Evolutionary conservation across 192 early-diverging fungal species (phyloP).

Genomic region (Borealophlyctis nickersoniae): DNA sequence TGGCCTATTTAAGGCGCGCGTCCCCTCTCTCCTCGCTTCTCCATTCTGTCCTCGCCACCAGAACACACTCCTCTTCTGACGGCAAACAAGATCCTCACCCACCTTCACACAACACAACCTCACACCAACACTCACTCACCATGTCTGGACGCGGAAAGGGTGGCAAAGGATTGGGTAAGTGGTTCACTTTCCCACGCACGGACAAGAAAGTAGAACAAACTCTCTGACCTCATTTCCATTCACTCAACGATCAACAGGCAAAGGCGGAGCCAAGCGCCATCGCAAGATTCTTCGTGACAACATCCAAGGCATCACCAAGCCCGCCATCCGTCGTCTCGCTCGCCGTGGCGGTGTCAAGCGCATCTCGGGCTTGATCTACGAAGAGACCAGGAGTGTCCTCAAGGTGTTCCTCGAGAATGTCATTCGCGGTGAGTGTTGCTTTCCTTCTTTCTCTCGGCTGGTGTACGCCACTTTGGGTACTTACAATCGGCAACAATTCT

Average conservation of each 20-base stretch:
- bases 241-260: too few species aligned
- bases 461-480: background rate
- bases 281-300: constrained; percentile 4
- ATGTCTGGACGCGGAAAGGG: background rate
- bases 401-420: constrained; percentile 98
- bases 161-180: background rate
- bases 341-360: constrained; percentile 99
- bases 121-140: background rate
- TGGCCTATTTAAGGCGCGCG: too few species aligned
- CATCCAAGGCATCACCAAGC: constrained; percentile 86
- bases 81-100: too few species aligned
- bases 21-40: too few species aligned
- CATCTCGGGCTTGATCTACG: constrained; percentile 98
- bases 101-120: background rate
- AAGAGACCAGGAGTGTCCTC: constrained; percentile 93
- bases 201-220: too few species aligned
- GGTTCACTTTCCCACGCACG: too few species aligned
- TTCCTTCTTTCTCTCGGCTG: background rate
- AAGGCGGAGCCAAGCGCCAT: constrained; percentile 81
- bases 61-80: too few species aligned
- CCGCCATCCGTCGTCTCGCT: constrained; percentile 96
- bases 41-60: too few species aligned
- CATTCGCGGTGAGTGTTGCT: constrained; percentile 60
- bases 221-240: too few species aligned
- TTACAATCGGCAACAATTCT: background rate